A percentile compares a stretch with the other conserved stretches of the same genome.
Evolutionary conservation across 192 early-diverging fungal species (phyloP).

Genomic region (Coemansia sp.): DNA sequence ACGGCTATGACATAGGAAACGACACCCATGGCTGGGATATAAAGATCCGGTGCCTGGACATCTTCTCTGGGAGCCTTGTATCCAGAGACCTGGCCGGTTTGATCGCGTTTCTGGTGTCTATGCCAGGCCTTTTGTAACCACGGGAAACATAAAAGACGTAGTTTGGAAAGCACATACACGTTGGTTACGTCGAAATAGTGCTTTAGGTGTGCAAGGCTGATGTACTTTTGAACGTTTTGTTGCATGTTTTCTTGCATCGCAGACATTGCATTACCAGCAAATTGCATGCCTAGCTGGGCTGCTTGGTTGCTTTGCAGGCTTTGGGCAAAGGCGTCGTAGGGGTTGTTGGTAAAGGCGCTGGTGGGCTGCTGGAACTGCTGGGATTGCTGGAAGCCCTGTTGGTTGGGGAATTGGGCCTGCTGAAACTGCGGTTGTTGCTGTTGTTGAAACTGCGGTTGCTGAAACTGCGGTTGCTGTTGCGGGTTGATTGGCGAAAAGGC

Average conservation of each 20-base stretch:
- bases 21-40: slow-evolving; percentile 93
- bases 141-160: slow-evolving; percentile 82
- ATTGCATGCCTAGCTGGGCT: slow-evolving; percentile 92
- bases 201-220: slow-evolving; percentile 81
- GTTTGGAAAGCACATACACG: slow-evolving; percentile 86
- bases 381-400: slow-evolving; percentile 2
- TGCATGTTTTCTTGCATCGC: slow-evolving; percentile 85
- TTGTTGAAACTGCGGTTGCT: slow-evolving; percentile 1
- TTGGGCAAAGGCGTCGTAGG: slow-evolving; percentile 34
- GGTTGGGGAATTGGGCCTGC: slow-evolving; percentile 12
- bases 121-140: slow-evolving; percentile 87
- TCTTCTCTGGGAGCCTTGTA: slow-evolving; percentile 85
- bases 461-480: slow-evolving; percentile 37
- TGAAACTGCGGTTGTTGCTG: slow-evolving; percentile 8
- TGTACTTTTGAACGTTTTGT: slow-evolving; percentile 81
- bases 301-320: slow-evolving; percentile 60
- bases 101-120: slow-evolving; percentile 67
- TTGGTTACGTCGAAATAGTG: slow-evolving; percentile 97
- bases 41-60: slow-evolving; percentile 92
- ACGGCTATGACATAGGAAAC: slow-evolving; percentile 85
- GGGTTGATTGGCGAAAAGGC: slow-evolving; percentile 47
- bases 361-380: slow-evolving; percentile 9
- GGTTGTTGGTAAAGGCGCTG: neutral
- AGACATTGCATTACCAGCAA: slow-evolving; percentile 78
- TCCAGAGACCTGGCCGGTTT: slow-evolving; percentile 73